Evolutionary conservation across 176 grass and related monocot genomes (phyloP), one percentile per base, ranked within the genome.

Genomic region (Bothriochloa decipiens): DNA sequence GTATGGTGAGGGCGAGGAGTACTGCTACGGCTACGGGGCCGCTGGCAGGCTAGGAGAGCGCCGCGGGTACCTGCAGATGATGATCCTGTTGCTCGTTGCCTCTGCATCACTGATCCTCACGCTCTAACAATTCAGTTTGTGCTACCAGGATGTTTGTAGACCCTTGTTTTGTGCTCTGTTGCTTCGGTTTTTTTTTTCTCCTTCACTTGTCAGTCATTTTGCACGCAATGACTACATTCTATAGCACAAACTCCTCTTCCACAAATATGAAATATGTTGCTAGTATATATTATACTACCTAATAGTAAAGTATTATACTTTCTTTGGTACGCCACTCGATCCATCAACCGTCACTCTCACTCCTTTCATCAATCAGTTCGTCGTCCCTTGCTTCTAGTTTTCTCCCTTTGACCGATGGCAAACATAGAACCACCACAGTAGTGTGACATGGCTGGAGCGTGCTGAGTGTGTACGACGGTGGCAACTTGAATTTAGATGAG

Each of bases 21-120:
- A 89, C 78, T 85, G 88, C 65, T 82, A 81, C 46, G 57, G 88
- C 65, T 82, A 81, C 46, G 57, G 65, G 2, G 78, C 42, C 27
- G 72, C 72, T 5, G 25, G 25, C 65, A 65, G 69, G 55, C 11
- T 17, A 3, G 84, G 28, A 5, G 39, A 23, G 40, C 16, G 32
- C 58, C 27, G n/a, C 23, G 7, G 35, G 17, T 5, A 11, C 23
- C 13, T 6, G 10, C 55, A 12, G 43, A 66, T 22, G 78, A 14
- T 45, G 43, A 46, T 27, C 65, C 20, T 47, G 26, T 3, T 78
- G 23, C 55, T 71, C 65, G 16, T 17, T 12, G 72, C 69, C 26
- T 65, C 78, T 7, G 42, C 65, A 11, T 20, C 64, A 15, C 27
- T 90, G 43, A 65, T 86, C 23, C 64, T 50, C 41, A 37, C 12